These are phyloP conservation scores for Radiomyces spectabilis DNA, from an alignment of 192 early-diverging fungal species.

Conservation along the genomic window DNA sequence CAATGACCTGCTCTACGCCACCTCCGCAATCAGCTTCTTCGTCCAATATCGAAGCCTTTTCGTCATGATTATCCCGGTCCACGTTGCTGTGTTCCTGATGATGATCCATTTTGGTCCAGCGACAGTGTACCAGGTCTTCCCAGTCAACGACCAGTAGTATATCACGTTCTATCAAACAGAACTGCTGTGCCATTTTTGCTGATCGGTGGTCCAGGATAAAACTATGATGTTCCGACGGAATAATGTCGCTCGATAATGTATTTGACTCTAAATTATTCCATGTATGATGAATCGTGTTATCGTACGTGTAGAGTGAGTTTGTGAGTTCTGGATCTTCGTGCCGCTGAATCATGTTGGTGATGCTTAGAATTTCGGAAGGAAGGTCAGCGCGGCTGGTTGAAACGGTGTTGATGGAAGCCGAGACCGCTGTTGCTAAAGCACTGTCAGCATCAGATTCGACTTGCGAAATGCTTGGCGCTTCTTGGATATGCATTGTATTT, in stretches of 20 bases:
- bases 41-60: not conserved
- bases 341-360: too few species aligned
- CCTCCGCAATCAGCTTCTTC: constrained; percentile 2
- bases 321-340: too few species aligned
- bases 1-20: constrained; percentile 26
- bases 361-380: too few species aligned
- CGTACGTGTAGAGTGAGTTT: too few species aligned
- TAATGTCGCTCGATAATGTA: too few species aligned
- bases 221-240: too few species aligned
- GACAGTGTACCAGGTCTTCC: constrained; percentile 45
- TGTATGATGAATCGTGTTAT: too few species aligned
- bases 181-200: constrained; percentile 42
- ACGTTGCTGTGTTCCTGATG: constrained; percentile 3
- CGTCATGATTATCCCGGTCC: not conserved
- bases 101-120: constrained; percentile 40
- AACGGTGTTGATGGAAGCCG: too few species aligned
- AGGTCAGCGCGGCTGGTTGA: too few species aligned
- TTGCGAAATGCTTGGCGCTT: too few species aligned
- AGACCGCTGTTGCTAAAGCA: too few species aligned
- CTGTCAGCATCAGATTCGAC: not conserved
- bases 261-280: too few species aligned
- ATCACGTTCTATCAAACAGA: constrained; percentile 52
- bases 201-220: constrained; percentile 38
- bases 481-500: not conserved
- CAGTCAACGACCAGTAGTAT: constrained; percentile 41